phyloP scores from a whole-genome alignment of 495 filamentous ascomycete species.

The Lasiosphaeria hispida region DNA sequence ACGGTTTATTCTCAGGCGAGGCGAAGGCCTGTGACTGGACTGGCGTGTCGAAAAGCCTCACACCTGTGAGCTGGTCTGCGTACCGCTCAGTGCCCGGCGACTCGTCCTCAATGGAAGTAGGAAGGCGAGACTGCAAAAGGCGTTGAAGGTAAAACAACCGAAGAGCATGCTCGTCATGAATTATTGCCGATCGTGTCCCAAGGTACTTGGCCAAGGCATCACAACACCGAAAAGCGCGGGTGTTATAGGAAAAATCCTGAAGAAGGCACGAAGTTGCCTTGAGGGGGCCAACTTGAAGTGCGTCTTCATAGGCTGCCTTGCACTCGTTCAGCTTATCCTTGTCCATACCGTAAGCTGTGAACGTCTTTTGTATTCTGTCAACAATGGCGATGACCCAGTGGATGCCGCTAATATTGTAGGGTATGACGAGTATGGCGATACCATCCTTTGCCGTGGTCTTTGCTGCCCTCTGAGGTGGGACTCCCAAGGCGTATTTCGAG shows the following conservation, averaged over 20 bases:
- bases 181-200: slow-evolving; percentile 2
- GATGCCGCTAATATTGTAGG: not conserved
- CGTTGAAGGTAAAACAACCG: slow-evolving; percentile 11
- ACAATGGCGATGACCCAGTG: slow-evolving; percentile 1
- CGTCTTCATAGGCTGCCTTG: slow-evolving; percentile 1
- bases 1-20: slow-evolving; percentile 5
- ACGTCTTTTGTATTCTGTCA: not conserved
- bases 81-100: slow-evolving; percentile 6
- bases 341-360: not conserved
- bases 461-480: not conserved
- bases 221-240: not conserved
- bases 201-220: not conserved
- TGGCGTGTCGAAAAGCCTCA: slow-evolving; percentile 4
- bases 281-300: slow-evolving; percentile 5
- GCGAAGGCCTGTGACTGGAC: slow-evolving; percentile 6
- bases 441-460: not conserved
- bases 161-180: slow-evolving; percentile 1
- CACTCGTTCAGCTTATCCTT: not conserved
- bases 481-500: not conserved
- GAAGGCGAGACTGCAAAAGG: slow-evolving; percentile 11
- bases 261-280: not conserved
- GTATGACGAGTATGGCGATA: not conserved
- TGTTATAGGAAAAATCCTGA: too few relatives aligned
- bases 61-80: slow-evolving; percentile 5
- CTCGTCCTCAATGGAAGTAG: slow-evolving; percentile 1